Base-by-base conservation (phyloP, 1,139 yeast species). In the Geotrichum citri-aurantii region DNA sequence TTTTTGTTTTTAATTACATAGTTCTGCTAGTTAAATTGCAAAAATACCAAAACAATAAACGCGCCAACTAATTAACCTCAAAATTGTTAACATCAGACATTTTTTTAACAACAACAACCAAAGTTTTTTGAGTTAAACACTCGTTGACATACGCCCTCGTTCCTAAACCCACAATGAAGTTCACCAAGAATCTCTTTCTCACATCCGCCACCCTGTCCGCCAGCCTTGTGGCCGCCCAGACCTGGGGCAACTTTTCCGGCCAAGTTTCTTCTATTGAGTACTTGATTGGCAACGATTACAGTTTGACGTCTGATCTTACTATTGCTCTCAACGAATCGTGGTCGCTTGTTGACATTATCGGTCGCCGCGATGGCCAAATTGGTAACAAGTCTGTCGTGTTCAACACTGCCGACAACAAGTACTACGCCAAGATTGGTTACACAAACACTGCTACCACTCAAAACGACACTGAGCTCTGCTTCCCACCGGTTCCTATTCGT, bases 191-290 rank as follows among this genome's bases (percentile, higher is more conserved):
- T 37, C 19, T 14, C 14, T 12, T 37, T 37, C 17, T 37, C 21
- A 37, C 44, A 6, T 37, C 44, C 5, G 7, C 44, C 17, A 12
- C 17, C 44, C 5, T 37, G n/a, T 37, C 44, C 8, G 44, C 37
- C 10, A n/a, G 44, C 8, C 44, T 58, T 10, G 54, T 51, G n/a
- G 56, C 47, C 44, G 58, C 56, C 21, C 60, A 56, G 33, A 57
- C 54, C 12, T 59, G 62, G 62, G 62, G 62, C 17, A 50, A 48
- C 44, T 52, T 59, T 27, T 17, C 62, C 19, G 62, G 62, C 21
- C 47, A 59, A n/a, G 62, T 59, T 46, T 14, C 56, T 12, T 17
- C 48, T 19, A 54, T 59, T 24, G 19, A 57, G 14, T 46, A 48
- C 49, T 29, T 59, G 14, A 54, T 52, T 42, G 57, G 57, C 42